These are phyloP conservation scores for Spinacia oleracea DNA, from an alignment of 179 eudicot species.

Conservation along the genomic window DNA sequence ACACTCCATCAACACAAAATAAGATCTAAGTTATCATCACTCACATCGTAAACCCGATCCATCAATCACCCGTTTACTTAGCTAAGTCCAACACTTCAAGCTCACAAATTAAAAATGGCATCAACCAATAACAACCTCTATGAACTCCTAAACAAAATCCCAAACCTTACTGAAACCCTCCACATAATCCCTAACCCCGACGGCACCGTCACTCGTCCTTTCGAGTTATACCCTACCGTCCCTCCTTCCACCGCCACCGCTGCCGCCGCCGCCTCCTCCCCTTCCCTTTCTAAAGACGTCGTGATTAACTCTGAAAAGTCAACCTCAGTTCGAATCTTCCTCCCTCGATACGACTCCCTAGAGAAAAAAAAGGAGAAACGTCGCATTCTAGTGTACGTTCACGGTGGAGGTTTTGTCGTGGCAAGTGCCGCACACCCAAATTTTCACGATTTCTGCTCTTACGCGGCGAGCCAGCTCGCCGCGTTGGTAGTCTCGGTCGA, in stretches of 20 bases:
- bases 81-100: no score
- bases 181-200: constrained; percentile 27
- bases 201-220: constrained; percentile 30
- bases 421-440: constrained; percentile 17
- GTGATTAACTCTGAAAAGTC: constrained; percentile 32
- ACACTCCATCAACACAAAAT: no score
- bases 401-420: constrained; percentile 58
- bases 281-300: constrained; percentile 47
- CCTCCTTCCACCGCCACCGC: constrained; percentile 29
- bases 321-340: constrained; percentile 44
- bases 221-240: constrained; percentile 9
- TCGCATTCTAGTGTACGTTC: constrained; percentile 41
- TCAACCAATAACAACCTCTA: no score
- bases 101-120: no score
- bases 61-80: no score
- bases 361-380: constrained; percentile 14
- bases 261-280: constrained; percentile 16
- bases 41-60: no score
- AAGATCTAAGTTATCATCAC: no score
- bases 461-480: constrained; percentile 26
- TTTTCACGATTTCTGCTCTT: constrained; percentile 36
- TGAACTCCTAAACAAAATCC: background rate
- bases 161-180: background rate
- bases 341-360: constrained; percentile 28
- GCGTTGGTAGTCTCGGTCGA: constrained; percentile 42